Conservation (phyloP, 345 rosid species). For the Citrus trifoliata region DNA sequence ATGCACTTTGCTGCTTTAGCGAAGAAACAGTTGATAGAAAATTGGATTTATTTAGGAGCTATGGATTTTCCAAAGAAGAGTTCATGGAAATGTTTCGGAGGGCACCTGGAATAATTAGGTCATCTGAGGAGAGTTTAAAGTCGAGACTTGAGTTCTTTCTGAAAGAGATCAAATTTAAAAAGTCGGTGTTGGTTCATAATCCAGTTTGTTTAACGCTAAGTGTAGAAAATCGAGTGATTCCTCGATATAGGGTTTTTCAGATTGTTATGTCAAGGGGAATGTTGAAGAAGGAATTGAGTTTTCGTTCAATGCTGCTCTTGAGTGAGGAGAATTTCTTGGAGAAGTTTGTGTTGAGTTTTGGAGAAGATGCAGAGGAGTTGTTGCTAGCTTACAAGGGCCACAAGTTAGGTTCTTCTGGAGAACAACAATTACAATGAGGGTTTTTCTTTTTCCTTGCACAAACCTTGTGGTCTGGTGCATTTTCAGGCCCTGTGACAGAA, state of each 20-base stretch:
- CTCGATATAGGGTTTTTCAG: conserved; percentile 38
- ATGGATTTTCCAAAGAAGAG: conserved; percentile 31
- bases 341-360: conserved; percentile 26
- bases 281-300: conserved; percentile 27
- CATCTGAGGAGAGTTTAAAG: conserved; percentile 31
- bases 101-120: conserved; percentile 24
- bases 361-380: conserved; percentile 30
- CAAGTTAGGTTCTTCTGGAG: not conserved
- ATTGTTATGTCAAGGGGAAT: conserved; percentile 27
- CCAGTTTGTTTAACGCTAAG: conserved; percentile 26
- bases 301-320: not conserved
- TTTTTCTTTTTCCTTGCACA: not conserved
- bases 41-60: conserved; percentile 17
- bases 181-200: conserved; percentile 12
- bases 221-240: conserved; percentile 32
- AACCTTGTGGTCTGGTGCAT: not conserved
- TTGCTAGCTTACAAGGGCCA: conserved; percentile 32
- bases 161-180: conserved; percentile 19
- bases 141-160: conserved; percentile 30
- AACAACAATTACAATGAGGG: not conserved
- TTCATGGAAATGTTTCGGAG: conserved; percentile 23
- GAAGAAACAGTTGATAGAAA: conserved; percentile 21
- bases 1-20: conserved; percentile 24
- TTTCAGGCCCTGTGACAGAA: too few relatives aligned
- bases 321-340: conserved; percentile 24